Percentiles rank a stretch among this genome's conserved stretches.
Conservation (phyloP, 2,329 filamentous ascomycete genomes). For the Stagonosporopsis vannaccii region DNA sequence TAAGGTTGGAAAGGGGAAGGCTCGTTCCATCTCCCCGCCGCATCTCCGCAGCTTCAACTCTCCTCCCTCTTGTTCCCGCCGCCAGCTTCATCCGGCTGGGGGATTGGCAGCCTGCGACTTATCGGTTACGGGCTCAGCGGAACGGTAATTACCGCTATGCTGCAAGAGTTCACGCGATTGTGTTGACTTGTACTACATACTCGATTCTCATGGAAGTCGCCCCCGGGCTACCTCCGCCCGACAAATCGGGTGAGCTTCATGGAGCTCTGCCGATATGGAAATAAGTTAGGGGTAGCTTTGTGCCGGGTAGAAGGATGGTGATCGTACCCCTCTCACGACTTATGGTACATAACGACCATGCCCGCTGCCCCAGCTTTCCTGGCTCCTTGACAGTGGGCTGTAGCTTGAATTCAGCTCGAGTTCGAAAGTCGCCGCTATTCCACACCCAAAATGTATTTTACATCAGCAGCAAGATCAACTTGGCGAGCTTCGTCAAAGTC, state of each 20-base stretch:
- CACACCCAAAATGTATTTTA: conserved; percentile 30
- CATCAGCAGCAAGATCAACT: conserved; percentile 28
- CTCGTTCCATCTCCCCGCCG: conserved; percentile 24
- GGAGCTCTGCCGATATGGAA: conserved; percentile 13
- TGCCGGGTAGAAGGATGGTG: background rate
- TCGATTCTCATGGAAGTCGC: conserved; percentile 18
- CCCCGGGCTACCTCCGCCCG: conserved; percentile 22
- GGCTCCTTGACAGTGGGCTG: background rate
- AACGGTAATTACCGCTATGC: conserved; percentile 2
- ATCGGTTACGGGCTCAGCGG: conserved; percentile 5
- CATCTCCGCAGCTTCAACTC: conserved; percentile 4
- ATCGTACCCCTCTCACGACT: conserved; percentile 4
- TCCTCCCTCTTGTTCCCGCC: conserved; percentile 13
- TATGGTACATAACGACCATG: conserved; percentile 14
- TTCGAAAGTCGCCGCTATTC: background rate
- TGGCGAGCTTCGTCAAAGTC: conserved; percentile 31
- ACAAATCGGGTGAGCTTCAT: conserved; percentile 13
- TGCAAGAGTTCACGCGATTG: background rate
- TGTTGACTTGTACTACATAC: conserved; percentile 7
- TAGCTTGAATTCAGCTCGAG: background rate
- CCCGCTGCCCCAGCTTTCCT: background rate
- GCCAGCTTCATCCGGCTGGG: conserved; percentile 11
- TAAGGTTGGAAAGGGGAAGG: conserved; percentile 17
- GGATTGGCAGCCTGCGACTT: background rate
- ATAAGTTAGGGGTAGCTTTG: conserved; percentile 34